Evolutionary conservation across 805 yeast species (phyloP).

Genomic region (Zygosaccharomyces gambellarensis): DNA sequence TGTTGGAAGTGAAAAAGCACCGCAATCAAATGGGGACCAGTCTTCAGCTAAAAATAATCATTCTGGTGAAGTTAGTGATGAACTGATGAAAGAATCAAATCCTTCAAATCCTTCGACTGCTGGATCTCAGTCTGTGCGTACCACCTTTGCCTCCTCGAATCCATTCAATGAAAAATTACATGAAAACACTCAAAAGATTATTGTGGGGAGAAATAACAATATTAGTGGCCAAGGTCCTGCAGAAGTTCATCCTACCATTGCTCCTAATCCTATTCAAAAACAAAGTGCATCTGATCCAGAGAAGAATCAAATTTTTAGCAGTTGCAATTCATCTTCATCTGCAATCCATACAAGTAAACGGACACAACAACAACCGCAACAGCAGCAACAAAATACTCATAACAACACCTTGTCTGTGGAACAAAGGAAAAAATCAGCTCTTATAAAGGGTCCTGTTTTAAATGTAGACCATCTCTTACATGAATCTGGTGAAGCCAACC

Average conservation of each 20-base stretch:
- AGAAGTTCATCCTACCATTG: neutral
- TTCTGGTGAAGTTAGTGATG: neutral
- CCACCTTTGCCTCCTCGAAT: slow-evolving; percentile 26
- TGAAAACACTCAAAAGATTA: slow-evolving; percentile 24
- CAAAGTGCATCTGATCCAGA: neutral
- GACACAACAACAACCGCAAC: neutral
- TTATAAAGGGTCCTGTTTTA: slow-evolving; percentile 74
- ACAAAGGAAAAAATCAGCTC: slow-evolving; percentile 70
- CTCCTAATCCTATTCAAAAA: neutral
- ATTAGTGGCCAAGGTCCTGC: neutral
- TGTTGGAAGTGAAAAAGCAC: neutral
- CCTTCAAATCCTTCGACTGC: slow-evolving; percentile 2
- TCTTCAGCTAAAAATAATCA: neutral
- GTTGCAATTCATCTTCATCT: neutral
- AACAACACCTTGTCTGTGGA: slow-evolving; percentile 51
- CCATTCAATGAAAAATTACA: slow-evolving; percentile 28
- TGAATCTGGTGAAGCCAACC: slow-evolving; percentile 37
- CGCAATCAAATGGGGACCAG: neutral
- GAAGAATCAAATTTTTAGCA: neutral
- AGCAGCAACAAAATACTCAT: slow-evolving; percentile 2
- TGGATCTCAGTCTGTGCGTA: slow-evolving; percentile 20
- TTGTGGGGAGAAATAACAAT: slow-evolving; percentile 26
- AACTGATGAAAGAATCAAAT: neutral
- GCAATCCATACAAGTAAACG: neutral
- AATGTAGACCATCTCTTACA: slow-evolving; percentile 64